Base-by-base conservation (phyloP, 2,329 filamentous ascomycete genomes). In the Fusarium protoensiforme region DNA sequence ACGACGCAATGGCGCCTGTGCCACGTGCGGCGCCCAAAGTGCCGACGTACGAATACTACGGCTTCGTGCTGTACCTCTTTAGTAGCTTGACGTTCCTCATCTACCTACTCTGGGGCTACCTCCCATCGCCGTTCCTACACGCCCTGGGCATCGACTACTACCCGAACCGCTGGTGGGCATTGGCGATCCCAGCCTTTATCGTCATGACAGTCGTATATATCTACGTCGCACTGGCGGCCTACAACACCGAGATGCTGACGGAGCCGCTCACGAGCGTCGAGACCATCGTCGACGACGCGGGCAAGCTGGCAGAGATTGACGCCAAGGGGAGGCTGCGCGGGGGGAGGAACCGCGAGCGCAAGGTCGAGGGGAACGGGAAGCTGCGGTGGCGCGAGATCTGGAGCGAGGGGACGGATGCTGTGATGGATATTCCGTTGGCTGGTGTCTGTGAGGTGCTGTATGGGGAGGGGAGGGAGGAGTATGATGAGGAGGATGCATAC, bases 21-120 rank as follows among this genome's bases (percentile, higher is more conserved):
- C 94, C 95, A 7, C 92, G 94, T 64, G 95, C 95, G 2, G 92
- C 92, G 62, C 96, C 96, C 2, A 95, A 96, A 80, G 95, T 99
- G 3, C 96, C 96, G n/a, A 99, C 96, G 0, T 98, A 99, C 85
- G 96, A 99, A 81, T 99, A 98, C 89, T 98, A 98, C 82, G 96
- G 96, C 81, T 99, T 99, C 84, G 96, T 97, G 62, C 89, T 99
- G 58, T 98, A 99, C 85, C 89, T 99, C 41, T 94, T 96, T 80
- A 95, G 93, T 71, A 94, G 92, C 24, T 86, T 96, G 60, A 91
- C 91, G 2, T 98, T 98, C 81, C 86, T 93, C 80, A 87, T 90
- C 79, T 93, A 90, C 81, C 84, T 92, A 16, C 85, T 92, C 13
- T 98, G 95, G 96, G 93, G 93, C 16, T 98, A 96, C 83, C 91